Evolutionary conservation across 192 early-diverging fungal species (phyloP), one percentile per base, ranked within the genome.

Genomic region (Linderina pennispora): DNA sequence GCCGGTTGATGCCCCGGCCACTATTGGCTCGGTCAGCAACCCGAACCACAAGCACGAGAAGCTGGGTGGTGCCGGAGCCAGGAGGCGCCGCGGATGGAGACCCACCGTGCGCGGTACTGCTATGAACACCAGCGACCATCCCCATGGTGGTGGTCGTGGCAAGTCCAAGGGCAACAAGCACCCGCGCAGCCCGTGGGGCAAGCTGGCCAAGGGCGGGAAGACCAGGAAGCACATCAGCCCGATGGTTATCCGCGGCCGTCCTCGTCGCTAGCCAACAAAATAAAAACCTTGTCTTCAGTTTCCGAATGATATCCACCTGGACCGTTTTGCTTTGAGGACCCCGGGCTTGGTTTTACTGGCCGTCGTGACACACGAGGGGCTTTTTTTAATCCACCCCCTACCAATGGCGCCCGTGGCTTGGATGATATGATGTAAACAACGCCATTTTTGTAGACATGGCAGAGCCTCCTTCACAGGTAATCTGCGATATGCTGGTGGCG

Each of bases 51-150:
- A 89, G 72, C 85, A 87, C 68, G 74, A 81, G 48, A 85, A 79
- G 53, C 74, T 87, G 55, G 95, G 95, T 33, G 88, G 91, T 47
- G 95, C 95, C 42, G 95, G 95, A 37, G 83, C 88, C 28, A 66
- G 76, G 28, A 62, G 92, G 40, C 79, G 86, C 58, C 64, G 80
- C 31, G 94, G 94, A n/a, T 81, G 83, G 62, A 80, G 96, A 43
- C 96, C 96, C 13, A 80, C 79, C 17, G 92, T 96, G 42, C 84
- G 96, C 56, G 96, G 96, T 82, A 87, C 91, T 47, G 90, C 92
- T n/a, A 88, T 88, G 87, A 95, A 89, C 76, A 82, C 89, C 8
- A 73, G 76, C 39, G 91, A 93, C 72, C 96, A 99, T 76, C 96
- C 96, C 45, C 93, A 94, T 65, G 96, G 96, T 73, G 96, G 96